Evolutionary conservation across 73 alveolate genomes (phyloP), one percentile per base, ranked within the genome.

Genomic region (Uronychia binucleata): DNA sequence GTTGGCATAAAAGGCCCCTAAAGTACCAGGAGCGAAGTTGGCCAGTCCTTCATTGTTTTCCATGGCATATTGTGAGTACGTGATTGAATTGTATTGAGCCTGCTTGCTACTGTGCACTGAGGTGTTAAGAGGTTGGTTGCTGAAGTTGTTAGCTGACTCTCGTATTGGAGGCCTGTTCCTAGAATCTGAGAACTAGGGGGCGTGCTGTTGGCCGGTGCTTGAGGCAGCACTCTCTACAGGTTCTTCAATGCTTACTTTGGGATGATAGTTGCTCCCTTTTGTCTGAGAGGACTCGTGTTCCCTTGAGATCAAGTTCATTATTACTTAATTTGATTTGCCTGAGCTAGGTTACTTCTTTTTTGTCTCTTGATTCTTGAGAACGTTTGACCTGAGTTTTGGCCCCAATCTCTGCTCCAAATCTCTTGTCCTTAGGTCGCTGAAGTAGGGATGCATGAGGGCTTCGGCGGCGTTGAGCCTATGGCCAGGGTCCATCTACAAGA

Each of bases 361-460:
- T n/a, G n/a, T n/a, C n/a, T n/a, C n/a, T n/a, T n/a, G n/a, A n/a
- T n/a, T n/a, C n/a, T n/a, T n/a, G n/a, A n/a, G n/a, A n/a, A n/a
- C n/a, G n/a, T n/a, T n/a, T n/a, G n/a, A n/a, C n/a, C n/a, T n/a
- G n/a, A n/a, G n/a, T n/a, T n/a, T n/a, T n/a, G n/a, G n/a, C n/a
- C n/a, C n/a, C n/a, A n/a, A n/a, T n/a, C n/a, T n/a, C n/a, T n/a
- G n/a, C n/a, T n/a, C n/a, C n/a, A n/a, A n/a, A n/a, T n/a, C n/a
- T n/a, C n/a, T n/a, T n/a, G n/a, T n/a, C n/a, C n/a, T n/a, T n/a
- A 95, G 80, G 74, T 93, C 99, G 79, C 85, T 95, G 77, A 97
- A 96, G 80, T 90, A 97, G 26, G 94, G 94, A 80, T 96, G 98
- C 32, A 80, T 35, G 14, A 96, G 89, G 31, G 98, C 99, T 77